These are phyloP conservation scores for Helianthus tuberosus DNA, from an alignment of 129 eudicot genomes.

Conservation along the genomic window DNA sequence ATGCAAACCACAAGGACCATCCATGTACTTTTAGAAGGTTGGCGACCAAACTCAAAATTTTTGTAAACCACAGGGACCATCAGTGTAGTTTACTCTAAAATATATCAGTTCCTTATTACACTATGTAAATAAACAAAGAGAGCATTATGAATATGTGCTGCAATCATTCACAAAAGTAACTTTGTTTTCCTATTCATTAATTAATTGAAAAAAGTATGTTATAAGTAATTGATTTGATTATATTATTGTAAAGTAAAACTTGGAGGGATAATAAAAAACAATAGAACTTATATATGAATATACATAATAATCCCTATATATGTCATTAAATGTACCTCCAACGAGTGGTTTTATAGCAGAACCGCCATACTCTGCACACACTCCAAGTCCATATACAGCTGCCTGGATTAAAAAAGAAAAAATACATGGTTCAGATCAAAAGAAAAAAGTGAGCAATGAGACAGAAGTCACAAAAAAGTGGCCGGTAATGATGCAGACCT, in stretches of 20 bases:
- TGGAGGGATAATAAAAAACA: neutral
- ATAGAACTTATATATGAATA: neutral
- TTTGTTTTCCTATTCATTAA: neutral
- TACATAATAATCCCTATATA: neutral
- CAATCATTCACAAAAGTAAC: neutral
- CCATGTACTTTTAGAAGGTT: too few species aligned
- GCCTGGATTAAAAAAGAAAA: slow-evolving; percentile 54
- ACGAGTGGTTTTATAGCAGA: slow-evolving; percentile 87
- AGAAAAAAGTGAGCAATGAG: neutral
- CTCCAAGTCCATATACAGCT: slow-evolving; percentile 99
- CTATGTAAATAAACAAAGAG: too few species aligned
- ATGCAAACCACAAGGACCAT: too few species aligned
- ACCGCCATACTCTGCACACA: slow-evolving; percentile 98
- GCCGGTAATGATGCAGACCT: slow-evolving; percentile 49
- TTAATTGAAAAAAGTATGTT: neutral
- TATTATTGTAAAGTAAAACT: neutral
- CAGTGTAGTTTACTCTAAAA: too few species aligned
- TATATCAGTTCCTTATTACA: too few species aligned
- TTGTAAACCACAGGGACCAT: too few species aligned
- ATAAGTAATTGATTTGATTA: neutral
- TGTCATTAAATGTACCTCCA: slow-evolving; percentile 58
- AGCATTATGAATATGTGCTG: neutral
- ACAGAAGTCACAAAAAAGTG: neutral
- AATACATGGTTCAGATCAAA: slow-evolving; percentile 6
- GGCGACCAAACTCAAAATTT: too few species aligned